Percentiles rank a stretch among this genome's conserved stretches.
phyloP scores from a whole-genome alignment of 1,284 basidiomycete genomes.

The Sporisorium sorghi region DNA sequence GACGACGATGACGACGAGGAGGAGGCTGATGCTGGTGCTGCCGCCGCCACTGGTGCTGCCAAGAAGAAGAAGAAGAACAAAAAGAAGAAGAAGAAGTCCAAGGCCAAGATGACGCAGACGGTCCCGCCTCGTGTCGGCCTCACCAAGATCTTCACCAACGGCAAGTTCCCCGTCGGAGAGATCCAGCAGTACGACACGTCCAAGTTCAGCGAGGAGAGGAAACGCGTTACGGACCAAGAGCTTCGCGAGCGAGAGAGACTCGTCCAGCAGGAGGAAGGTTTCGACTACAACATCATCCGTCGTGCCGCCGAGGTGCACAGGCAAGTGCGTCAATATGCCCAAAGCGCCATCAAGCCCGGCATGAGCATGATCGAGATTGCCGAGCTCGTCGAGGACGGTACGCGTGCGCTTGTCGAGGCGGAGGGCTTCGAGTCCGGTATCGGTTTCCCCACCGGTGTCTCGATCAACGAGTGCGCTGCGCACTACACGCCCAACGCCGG shows the following conservation, averaged over 20 bases:
- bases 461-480: conserved; percentile 92
- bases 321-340: conserved; percentile 85
- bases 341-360: conserved; percentile 86
- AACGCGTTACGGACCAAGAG: conserved; percentile 90
- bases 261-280: conserved; percentile 71
- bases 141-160: conserved; percentile 87
- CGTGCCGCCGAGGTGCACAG: conserved; percentile 92
- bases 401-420: conserved; percentile 82
- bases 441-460: conserved; percentile 97
- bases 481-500: conserved; percentile 97
- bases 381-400: conserved; percentile 85
- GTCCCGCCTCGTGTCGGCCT: conserved; percentile 92
- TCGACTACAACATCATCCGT: conserved; percentile 84
- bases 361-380: conserved; percentile 96
- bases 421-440: conserved; percentile 86
- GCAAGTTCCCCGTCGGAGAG: conserved; percentile 90
- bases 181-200: conserved; percentile 81
- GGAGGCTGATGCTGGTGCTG: conserved; percentile 35
- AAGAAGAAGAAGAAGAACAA: conserved; percentile 87
- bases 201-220: conserved; percentile 74
- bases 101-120: conserved; percentile 74
- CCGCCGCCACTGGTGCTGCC: conserved; percentile 37
- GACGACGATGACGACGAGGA: conserved; percentile 59
- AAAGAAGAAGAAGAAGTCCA: conserved; percentile 73
- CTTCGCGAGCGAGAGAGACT: conserved; percentile 82